Conservation (phyloP, 768 basidiomycete genomes). For the Lentinula sp. region DNA sequence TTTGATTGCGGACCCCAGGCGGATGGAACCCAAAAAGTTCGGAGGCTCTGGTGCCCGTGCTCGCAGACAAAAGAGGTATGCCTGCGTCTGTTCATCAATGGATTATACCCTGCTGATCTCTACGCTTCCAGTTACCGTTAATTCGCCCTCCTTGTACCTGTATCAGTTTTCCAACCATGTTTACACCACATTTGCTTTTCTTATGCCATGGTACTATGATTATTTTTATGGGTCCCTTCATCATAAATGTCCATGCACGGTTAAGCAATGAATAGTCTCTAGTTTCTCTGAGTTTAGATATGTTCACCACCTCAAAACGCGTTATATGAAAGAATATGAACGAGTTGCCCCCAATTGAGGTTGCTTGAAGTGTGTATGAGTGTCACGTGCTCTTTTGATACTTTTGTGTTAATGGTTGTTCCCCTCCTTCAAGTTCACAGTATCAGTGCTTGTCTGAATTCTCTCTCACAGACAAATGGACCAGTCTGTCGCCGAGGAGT, state of each 20-base stretch:
- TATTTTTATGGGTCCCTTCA: constrained; percentile 4
- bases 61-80: constrained; percentile 93
- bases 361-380: not conserved
- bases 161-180: constrained; percentile 15
- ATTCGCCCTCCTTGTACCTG: constrained; percentile 37
- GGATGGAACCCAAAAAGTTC: constrained; percentile 99
- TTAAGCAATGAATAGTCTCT: no score
- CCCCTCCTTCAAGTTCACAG: not conserved
- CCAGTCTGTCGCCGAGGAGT: not conserved
- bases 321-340: no score
- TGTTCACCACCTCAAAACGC: no score
- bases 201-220: constrained; percentile 6
- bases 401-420: no score
- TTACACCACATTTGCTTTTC: not conserved
- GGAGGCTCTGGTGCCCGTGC: constrained; percentile 98
- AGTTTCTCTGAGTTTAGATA: no score
- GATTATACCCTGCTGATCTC: constrained; percentile 7
- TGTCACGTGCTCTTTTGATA: not conserved
- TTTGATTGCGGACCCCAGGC: constrained; percentile 89
- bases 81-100: constrained; percentile 1
- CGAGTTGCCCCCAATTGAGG: no score
- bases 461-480: not conserved
- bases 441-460: not conserved
- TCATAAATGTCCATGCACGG: no score
- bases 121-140: constrained; percentile 69